phyloP scores from a whole-genome alignment of 2,329 filamentous ascomycete species.

The Penicillium crustosum region DNA sequence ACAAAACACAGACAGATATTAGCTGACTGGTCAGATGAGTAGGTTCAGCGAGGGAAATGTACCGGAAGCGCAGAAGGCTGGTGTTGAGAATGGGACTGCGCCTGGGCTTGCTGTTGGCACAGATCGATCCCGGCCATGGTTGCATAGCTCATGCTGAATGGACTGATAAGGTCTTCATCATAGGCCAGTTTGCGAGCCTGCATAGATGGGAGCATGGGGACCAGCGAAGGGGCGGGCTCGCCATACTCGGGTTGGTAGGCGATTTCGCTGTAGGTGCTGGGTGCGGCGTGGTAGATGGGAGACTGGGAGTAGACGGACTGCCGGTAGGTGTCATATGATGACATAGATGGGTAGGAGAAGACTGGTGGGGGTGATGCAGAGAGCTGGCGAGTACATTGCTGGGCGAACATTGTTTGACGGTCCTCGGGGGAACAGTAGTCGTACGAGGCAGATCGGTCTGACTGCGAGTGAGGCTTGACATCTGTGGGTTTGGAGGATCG shows the following conservation, averaged over 20 bases:
- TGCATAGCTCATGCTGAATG: constrained; percentile 62
- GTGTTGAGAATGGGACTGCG: constrained; percentile 37
- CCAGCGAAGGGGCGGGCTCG: constrained; percentile 43
- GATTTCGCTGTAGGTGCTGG: constrained; percentile 34
- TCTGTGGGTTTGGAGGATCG: constrained; percentile 31
- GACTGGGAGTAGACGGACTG: constrained; percentile 37
- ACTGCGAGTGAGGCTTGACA: constrained; percentile 21
- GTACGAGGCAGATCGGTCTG: constrained; percentile 37
- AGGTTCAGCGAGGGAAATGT: constrained; percentile 41
- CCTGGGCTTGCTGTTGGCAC: constrained; percentile 29
- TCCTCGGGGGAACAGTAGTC: constrained; percentile 47
- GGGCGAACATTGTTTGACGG: constrained; percentile 54
- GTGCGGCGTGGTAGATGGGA: constrained; percentile 36
- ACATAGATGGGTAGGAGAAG: constrained; percentile 55
- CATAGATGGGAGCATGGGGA: constrained; percentile 50
- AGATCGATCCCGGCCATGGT: constrained; percentile 59
- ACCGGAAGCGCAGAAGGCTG: constrained; percentile 39
- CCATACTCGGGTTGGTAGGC: constrained; percentile 42
- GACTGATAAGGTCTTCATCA: constrained; percentile 58
- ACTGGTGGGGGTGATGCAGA: constrained; percentile 59
- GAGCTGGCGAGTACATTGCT: constrained; percentile 59
- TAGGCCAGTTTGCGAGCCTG: constrained; percentile 51
- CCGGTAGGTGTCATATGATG: constrained; percentile 46
- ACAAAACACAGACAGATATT: constrained; percentile 18
- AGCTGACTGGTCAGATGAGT: constrained; percentile 30